These are phyloP conservation scores for Lentinula edodes DNA, from an alignment of 768 basidiomycete species.

Conservation along the genomic window DNA sequence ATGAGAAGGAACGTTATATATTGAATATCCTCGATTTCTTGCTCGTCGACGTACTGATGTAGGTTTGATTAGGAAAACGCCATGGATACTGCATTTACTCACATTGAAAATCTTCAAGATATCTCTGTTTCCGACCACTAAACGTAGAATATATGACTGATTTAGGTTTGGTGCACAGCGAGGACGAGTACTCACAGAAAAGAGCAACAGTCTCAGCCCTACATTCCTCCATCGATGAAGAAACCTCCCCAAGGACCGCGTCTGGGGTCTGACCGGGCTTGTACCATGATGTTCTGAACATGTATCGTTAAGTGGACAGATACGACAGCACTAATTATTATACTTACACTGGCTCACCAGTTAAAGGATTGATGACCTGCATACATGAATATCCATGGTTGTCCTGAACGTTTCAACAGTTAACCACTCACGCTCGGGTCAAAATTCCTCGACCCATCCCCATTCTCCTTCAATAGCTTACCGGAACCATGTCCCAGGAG, in stretches of 20 bases:
- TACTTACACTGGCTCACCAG: conserved; percentile 65
- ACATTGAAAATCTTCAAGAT: conserved; percentile 82
- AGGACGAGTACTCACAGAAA: conserved; percentile 47
- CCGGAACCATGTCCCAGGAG: conserved; percentile 83
- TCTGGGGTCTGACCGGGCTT: conserved; percentile 81
- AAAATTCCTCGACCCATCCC: conserved; percentile 79
- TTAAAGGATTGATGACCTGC: conserved; percentile 78
- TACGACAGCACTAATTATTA: conserved; percentile 1
- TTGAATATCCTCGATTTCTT: conserved; percentile 74
- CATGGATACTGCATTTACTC: conserved; percentile 16
- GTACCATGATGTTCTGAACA: conserved; percentile 73
- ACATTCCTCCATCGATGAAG: conserved; percentile 90
- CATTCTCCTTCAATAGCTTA: conserved; percentile 73
- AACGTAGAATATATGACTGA: neutral
- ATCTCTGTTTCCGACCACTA: conserved; percentile 69
- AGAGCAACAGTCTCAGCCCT: conserved; percentile 86
- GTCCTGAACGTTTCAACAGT: conserved; percentile 27
- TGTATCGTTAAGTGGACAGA: neutral
- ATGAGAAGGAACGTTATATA: conserved; percentile 79
- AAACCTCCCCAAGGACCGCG: conserved; percentile 80
- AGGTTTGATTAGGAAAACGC: too few species aligned
- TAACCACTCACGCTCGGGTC: conserved; percentile 35
- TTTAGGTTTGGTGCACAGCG: neutral
- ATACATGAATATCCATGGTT: conserved; percentile 18
- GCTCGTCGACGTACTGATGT: conserved; percentile 54